phyloP scores from a whole-genome alignment of 192 early-diverging fungal species.

The Ambispora gerdemannii region DNA sequence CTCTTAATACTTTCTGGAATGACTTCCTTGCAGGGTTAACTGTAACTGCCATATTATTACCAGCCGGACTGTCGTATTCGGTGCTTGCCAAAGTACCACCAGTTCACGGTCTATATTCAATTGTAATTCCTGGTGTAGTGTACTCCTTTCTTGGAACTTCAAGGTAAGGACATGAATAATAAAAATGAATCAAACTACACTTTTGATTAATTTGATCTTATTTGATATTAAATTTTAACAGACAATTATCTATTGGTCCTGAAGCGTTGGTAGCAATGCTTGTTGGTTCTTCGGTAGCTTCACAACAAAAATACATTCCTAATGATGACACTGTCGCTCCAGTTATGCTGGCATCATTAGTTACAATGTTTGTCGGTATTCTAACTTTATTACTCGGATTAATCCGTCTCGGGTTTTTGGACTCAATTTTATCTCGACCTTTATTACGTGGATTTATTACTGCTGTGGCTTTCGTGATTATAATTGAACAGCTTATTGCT shows the following conservation, averaged over 20 bases:
- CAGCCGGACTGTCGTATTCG: slow-evolving; percentile 84
- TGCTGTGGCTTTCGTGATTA: slow-evolving; percentile 88
- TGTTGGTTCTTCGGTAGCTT: slow-evolving; percentile 57
- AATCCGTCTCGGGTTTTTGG: slow-evolving; percentile 96
- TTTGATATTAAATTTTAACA: slow-evolving; percentile 30
- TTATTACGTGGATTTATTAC: slow-evolving; percentile 94
- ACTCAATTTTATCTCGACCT: slow-evolving; percentile 91
- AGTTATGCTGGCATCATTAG: slow-evolving; percentile 63
- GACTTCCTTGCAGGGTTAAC: slow-evolving; percentile 89
- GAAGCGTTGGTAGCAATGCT: slow-evolving; percentile 92
- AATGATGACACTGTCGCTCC: slow-evolving; percentile 47
- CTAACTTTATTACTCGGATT: slow-evolving; percentile 93
- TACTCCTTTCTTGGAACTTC: slow-evolving; percentile 94
- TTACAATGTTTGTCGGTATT: slow-evolving; percentile 86
- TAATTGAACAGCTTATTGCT: slow-evolving; percentile 80
- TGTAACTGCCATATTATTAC: slow-evolving; percentile 70
- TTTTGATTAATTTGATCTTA: no score
- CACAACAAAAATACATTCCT: slow-evolving; percentile 50
- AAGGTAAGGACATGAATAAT: slow-evolving; percentile 43
- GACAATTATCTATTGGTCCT: slow-evolving; percentile 92
- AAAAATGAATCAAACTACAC: no score
- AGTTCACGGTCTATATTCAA: slow-evolving; percentile 89
- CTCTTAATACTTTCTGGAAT: slow-evolving; percentile 53
- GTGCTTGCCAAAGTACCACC: slow-evolving; percentile 81
- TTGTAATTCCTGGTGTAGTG: slow-evolving; percentile 75